These are phyloP conservation scores for Primulina eburnea DNA, from an alignment of 257 asterid species.

Conservation along the genomic window DNA sequence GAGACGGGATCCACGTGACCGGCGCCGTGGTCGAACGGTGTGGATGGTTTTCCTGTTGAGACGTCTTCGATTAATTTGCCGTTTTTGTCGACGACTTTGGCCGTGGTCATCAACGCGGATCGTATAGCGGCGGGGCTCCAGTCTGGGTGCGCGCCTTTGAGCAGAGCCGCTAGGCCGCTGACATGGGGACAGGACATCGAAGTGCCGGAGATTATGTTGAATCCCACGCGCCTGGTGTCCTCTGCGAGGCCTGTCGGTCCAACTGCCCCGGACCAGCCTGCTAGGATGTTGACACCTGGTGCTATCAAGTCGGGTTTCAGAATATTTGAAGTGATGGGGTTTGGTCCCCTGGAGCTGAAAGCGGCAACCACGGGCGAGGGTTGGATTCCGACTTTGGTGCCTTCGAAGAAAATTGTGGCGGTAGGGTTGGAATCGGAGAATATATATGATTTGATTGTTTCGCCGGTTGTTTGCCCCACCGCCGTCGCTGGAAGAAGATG, in stretches of 20 bases:
- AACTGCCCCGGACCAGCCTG: conserved; percentile 57
- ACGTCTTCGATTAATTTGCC: conserved; percentile 53
- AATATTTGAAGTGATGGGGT: conserved; percentile 47
- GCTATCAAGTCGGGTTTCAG: conserved; percentile 73
- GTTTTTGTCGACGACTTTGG: conserved; percentile 37
- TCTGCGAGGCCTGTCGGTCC: conserved; percentile 64
- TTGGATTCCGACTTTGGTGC: conserved; percentile 58
- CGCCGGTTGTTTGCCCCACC: conserved; percentile 54
- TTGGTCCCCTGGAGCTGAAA: conserved; percentile 79
- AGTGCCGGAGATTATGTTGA: conserved; percentile 74
- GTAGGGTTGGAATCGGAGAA: conserved; percentile 44
- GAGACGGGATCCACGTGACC: conserved; percentile 93
- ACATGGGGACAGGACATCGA: conserved; percentile 89
- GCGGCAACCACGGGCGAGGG: conserved; percentile 79
- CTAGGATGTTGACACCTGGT: conserved; percentile 74
- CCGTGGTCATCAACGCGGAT: conserved; percentile 57
- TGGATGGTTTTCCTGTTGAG: conserved; percentile 73
- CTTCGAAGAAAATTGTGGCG: conserved; percentile 51
- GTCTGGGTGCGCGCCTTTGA: conserved; percentile 56
- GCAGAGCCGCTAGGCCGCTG: conserved; percentile 74
- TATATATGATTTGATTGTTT: conserved; percentile 37
- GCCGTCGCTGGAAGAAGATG: conserved; percentile 63
- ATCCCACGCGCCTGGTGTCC: conserved; percentile 57
- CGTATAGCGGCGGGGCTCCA: conserved; percentile 70
- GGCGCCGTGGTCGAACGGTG: conserved; percentile 77